Conservation (phyloP, 208 protist genomes). For the Acanthamoeba culbertsoni region DNA sequence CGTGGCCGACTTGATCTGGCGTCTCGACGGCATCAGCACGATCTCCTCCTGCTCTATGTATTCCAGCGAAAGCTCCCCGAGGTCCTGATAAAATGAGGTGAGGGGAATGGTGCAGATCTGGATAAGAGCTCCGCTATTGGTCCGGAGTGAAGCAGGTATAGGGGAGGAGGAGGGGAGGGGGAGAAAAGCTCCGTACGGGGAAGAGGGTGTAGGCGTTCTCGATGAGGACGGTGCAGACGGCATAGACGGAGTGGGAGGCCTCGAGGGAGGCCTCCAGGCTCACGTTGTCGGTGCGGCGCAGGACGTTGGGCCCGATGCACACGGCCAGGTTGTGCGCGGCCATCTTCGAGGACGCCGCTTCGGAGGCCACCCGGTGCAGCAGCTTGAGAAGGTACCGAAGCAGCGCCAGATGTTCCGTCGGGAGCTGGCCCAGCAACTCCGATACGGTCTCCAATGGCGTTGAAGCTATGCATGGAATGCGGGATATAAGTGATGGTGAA, state of each 20-base stretch:
- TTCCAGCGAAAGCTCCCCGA: slow-evolving; percentile 33
- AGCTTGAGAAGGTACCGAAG: slow-evolving; percentile 53
- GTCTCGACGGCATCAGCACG: slow-evolving; percentile 36
- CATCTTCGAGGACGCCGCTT: slow-evolving; percentile 46
- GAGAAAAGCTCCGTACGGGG: neutral
- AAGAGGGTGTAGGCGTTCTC: slow-evolving; percentile 11
- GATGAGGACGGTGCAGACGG: neutral
- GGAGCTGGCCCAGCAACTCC: neutral
- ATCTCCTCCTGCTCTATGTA: slow-evolving; percentile 8
- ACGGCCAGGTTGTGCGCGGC: slow-evolving; percentile 7
- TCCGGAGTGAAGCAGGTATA: neutral
- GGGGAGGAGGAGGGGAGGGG: neutral
- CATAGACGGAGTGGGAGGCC: neutral
- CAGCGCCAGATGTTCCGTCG: neutral
- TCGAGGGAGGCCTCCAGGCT: slow-evolving; percentile 46
- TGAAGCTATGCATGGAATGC: neutral
- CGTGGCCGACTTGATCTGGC: slow-evolving; percentile 55
- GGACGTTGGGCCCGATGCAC: slow-evolving; percentile 54
- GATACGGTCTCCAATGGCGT: neutral
- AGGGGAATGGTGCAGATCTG: neutral
- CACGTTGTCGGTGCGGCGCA: neutral
- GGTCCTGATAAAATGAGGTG: neutral
- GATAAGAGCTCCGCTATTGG: neutral
- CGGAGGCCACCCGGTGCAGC: slow-evolving; percentile 17
- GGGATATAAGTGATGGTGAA: neutral